Evolutionary conservation across 1,139 yeast species (phyloP).

Genomic region (Suhomyces terraborum): DNA sequence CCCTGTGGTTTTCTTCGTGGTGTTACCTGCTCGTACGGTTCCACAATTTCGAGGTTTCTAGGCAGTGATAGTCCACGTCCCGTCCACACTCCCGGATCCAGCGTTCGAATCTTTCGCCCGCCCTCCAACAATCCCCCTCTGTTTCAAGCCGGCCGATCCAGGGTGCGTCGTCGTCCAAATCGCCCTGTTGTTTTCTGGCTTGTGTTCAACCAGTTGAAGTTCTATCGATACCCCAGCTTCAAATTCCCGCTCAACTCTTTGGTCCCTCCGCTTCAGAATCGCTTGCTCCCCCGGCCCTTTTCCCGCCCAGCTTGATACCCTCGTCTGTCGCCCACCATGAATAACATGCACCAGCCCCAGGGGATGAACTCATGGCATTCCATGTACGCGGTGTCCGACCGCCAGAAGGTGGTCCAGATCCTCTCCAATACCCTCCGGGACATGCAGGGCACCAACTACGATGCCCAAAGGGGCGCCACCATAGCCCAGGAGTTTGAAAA

Average conservation of each 20-base stretch:
- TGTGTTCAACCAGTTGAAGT: not conserved
- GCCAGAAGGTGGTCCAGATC: conserved; percentile 47
- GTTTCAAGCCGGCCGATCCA: conserved; percentile 5
- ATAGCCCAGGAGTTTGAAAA: conserved; percentile 52
- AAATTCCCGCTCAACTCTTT: too few species aligned
- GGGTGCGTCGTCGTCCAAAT: conserved; percentile 6
- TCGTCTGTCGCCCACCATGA: conserved; percentile 6
- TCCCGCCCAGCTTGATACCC: not conserved
- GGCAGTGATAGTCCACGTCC: not conserved
- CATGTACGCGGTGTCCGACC: conserved; percentile 40
- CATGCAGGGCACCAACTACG: conserved; percentile 38
- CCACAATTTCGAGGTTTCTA: not conserved
- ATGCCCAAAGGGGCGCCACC: conserved; percentile 40
- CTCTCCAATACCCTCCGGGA: conserved; percentile 44
- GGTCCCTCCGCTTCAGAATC: not conserved
- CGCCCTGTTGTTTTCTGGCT: not conserved
- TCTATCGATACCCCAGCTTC: not conserved
- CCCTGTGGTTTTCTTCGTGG: conserved; percentile 4
- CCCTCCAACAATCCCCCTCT: not conserved
- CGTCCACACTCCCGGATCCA: not conserved
- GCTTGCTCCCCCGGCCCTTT: not conserved
- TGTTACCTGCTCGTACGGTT: not conserved
- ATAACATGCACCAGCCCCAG: conserved; percentile 25
- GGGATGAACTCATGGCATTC: conserved; percentile 44
- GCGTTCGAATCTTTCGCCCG: not conserved